Base-by-base conservation (phyloP, 768 basidiomycete species). In the Imleria badia region DNA sequence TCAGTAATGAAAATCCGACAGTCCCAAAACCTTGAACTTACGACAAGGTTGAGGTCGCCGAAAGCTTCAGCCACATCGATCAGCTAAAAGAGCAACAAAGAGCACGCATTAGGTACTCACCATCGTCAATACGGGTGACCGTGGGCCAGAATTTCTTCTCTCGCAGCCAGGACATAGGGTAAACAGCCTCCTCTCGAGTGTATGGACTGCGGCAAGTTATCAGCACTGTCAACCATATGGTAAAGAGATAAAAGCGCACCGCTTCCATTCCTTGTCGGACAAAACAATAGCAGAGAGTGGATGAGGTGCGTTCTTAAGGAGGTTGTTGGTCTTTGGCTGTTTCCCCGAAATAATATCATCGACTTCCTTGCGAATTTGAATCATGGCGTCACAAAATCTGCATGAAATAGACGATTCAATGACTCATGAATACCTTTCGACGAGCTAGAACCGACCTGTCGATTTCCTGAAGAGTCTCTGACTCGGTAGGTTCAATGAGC, bases 371-470 rank as follows among this genome's bases (percentile, higher is more conserved):
- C 95, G 89, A 60, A 99, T 99, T 59, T 89, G 83, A 59, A 99
- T 95, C 93, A 98, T 97, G 20, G 97, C 96, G 61, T 98, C 93
- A 73, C 96, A 97, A 78, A 99, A 98, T 65, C 91, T 91, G 56
- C 35, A 44, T 31, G 11, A 36, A 41, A 44, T 31, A 31, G 20
- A 50, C 20, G 3, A 47, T 42, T 47, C 14, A 17, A 44, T 34
- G 40, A 45, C 1, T 29, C 13, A 41, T 26, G 17, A 20, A 15
- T 39, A 46, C 50, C 19, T 26, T 9, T 22, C 43, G 10, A 22
- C 22, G 11, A 47, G 30, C 33, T 15, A 43, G 10, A 14, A 60
- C 74, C 44, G 56, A 90, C 85, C 87, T 82, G 66, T 98, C 93
- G 48, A 98, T 82, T 70, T 98, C 96, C 56, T 94, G 89, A 29